phyloP scores from a whole-genome alignment of 208 protist genomes.

The Trypanosoma mega region DNA sequence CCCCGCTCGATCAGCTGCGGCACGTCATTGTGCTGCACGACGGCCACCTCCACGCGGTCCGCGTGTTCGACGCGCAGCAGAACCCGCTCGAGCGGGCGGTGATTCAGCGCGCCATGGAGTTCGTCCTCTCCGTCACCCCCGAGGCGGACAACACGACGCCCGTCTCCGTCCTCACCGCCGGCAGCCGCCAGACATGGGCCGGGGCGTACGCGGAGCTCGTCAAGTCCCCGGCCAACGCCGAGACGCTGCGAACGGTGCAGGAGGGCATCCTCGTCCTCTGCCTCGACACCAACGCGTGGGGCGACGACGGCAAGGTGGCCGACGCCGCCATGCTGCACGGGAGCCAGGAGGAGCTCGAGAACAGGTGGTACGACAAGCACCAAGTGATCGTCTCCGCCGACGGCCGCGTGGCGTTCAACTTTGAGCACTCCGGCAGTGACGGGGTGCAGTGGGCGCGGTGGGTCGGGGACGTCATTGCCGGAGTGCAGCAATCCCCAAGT shows the following conservation, averaged over 20 bases:
- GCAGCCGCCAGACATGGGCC: constrained; percentile 72
- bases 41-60: constrained; percentile 69
- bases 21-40: constrained; percentile 87
- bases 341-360: constrained; percentile 72
- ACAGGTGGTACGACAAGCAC: constrained; percentile 94
- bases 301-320: constrained; percentile 31
- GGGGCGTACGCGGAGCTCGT: constrained; percentile 80
- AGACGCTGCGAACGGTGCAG: constrained; percentile 60
- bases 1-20: constrained; percentile 57
- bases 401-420: constrained; percentile 85
- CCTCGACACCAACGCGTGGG: constrained; percentile 66
- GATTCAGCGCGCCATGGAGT: constrained; percentile 70
- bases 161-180: constrained; percentile 83
- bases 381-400: constrained; percentile 88
- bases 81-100: constrained; percentile 36
- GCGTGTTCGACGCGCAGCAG: constrained; percentile 66
- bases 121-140: constrained; percentile 75
- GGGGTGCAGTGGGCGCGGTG: constrained; percentile 81
- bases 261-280: constrained; percentile 79
- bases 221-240: constrained; percentile 70
- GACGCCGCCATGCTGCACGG: constrained; percentile 70
- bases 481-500: constrained; percentile 3
- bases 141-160: constrained; percentile 78
- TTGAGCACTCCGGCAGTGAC: constrained; percentile 79
- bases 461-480: constrained; percentile 66